Base-by-base conservation (phyloP, 345 rosid species). In the Noccaea bulbosa region DNA sequence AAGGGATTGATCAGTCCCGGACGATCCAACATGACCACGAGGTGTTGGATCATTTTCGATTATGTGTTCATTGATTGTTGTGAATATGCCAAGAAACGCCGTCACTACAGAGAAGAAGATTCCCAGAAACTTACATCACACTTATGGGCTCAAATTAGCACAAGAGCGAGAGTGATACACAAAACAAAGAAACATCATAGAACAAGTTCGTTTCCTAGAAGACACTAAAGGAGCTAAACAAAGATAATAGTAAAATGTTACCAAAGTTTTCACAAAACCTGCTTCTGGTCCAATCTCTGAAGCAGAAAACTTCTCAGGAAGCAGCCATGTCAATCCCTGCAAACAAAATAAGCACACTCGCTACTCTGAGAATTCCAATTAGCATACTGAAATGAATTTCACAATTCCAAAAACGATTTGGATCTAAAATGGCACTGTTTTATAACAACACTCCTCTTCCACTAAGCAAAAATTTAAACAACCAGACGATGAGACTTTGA, bases 281-380 rank as follows among this genome's bases (percentile, higher is more conserved):
- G 98, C 96, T 93, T 93, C 97, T 72, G 96, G 96, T 76, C 92
- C 93, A 64, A 93, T 93, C 86, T 88, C 97, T 77, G 98, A 90
- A 75, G 78, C 63, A 45, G 97, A 90, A 79, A 93, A 90, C 72
- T 93, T 80, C 81, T 88, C 96, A 1, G 92, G 94, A 73, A 93
- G 91, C 77, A 90, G 87, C 98, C 97, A 93, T 50, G 97, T 91
- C 79, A 93, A 75, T 81, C 97, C 98, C 98, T 93, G 89, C 32
- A 67, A 43, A 62, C 64, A 27, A 60, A 66, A 66, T 1, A 48
- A 68, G 11, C 73, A 11, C 32, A 48, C 60, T 67, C 41, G 39
- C 27, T 38, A 58, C 14, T 46, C 22, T n/a, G 8, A 53, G 4
- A 50, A 17, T 17, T 17, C 20, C 20, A 44, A 1, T n/a, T 5